Base-by-base conservation (phyloP, 257 asterid species). In the Rubia yunnanensis region DNA sequence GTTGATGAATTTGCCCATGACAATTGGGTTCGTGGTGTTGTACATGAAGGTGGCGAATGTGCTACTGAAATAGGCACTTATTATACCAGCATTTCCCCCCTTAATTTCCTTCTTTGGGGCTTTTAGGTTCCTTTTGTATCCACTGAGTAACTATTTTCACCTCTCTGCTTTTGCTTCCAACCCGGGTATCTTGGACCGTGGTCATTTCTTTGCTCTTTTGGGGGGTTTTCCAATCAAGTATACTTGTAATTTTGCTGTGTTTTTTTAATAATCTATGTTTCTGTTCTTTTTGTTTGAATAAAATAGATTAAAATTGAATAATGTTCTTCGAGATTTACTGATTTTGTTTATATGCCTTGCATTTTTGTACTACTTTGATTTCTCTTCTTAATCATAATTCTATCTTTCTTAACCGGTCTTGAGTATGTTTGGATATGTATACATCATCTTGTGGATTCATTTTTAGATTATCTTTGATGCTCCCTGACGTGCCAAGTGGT, bases 211-310 rank as follows among this genome's bases (percentile, higher is more conserved):
- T 90, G 60, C 95, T 94, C 41, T 94, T 94, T 72, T 90, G n/a
- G 99, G 99, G 99, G 99, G 0, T 82, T 94, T 71, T 97, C 99
- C 66, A 94, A 94, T 73, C 99, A 94, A 96, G 99, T 92, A 84
- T 60, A 14, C 57, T 0, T 4, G 13, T 36, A 5, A 32, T 23
- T 18, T 18, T 44, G 31, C n/a, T 15, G 15, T 36, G 14, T 46
- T 31, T 64, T 53, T 7, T 44, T 28, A 26, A 9, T 46, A 58
- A 28, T 23, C 44, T 58, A 50, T 10, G 20, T 39, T 30, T 68
- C 24, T 27, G 34, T 20, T 4, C 20, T 14, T 23, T 18, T 52
- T 38, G 1, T 5, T 46, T 28, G 44, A 31, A 23, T 41, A 23
- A 50, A 49, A 50, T 15, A 30, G 23, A 6, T 61, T 50, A 35